Evolutionary conservation across 805 yeast species (phyloP).

Genomic region (Candida verbasci): DNA sequence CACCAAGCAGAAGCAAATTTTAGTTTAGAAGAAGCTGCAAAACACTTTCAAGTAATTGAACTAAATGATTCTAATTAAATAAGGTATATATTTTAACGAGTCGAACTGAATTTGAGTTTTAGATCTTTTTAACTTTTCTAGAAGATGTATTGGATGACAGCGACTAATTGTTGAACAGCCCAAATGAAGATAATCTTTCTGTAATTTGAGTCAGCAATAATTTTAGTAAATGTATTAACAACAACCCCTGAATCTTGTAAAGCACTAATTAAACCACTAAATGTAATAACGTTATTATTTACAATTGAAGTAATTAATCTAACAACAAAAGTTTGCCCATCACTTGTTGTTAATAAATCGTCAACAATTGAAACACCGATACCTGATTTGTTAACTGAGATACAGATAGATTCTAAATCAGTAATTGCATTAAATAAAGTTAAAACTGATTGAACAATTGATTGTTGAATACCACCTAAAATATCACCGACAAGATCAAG

Average conservation of each 20-base stretch:
- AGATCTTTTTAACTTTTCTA: slow-evolving; percentile 2
- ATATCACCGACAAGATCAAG: slow-evolving; percentile 8
- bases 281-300: slow-evolving; percentile 7
- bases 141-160: slow-evolving; percentile 6
- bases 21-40: slow-evolving; percentile 22
- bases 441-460: slow-evolving; percentile 6
- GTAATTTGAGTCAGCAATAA: slow-evolving; percentile 6
- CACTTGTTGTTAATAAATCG: slow-evolving; percentile 9
- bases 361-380: slow-evolving; percentile 10
- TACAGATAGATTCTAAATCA: slow-evolving; percentile 8
- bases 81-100: too few species aligned
- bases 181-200: slow-evolving; percentile 9
- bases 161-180: slow-evolving; percentile 8
- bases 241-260: slow-evolving; percentile 8
- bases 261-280: slow-evolving; percentile 6
- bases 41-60: slow-evolving; percentile 19
- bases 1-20: slow-evolving; percentile 27
- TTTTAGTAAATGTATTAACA: slow-evolving; percentile 5
- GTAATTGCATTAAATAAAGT: slow-evolving; percentile 7
- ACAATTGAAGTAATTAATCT: slow-evolving; percentile 6
- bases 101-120: too few species aligned
- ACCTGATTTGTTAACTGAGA: slow-evolving; percentile 13
- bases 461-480: slow-evolving; percentile 6
- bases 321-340: slow-evolving; percentile 10
- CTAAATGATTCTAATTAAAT: slow-evolving; percentile 3